phyloP scores from a whole-genome alignment of 2,329 filamentous ascomycete species.

The Pyrenophora seminiperda region DNA sequence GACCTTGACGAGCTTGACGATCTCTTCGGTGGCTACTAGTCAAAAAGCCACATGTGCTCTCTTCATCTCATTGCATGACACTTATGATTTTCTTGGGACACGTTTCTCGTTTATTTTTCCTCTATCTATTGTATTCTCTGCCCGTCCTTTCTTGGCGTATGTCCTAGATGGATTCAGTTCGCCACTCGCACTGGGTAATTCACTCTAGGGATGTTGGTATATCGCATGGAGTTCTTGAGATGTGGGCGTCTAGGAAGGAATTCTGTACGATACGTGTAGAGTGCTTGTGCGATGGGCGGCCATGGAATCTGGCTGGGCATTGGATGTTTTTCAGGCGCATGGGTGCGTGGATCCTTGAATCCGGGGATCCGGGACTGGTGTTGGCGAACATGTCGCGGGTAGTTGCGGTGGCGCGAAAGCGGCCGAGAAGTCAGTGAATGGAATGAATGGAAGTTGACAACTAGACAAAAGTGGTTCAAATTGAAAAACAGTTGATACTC shows the following conservation, averaged over 20 bases:
- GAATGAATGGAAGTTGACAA: slow-evolving; percentile 19
- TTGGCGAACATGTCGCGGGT: slow-evolving; percentile 17
- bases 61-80: slow-evolving; percentile 26
- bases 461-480: slow-evolving; percentile 39
- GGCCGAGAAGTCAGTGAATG: slow-evolving; percentile 5
- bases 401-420: slow-evolving; percentile 10
- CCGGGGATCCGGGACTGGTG: background rate
- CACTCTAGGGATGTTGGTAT: slow-evolving; percentile 31
- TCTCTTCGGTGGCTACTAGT: slow-evolving; percentile 16
- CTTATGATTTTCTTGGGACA: slow-evolving; percentile 41
- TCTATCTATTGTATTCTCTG: slow-evolving; percentile 23
- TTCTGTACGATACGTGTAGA: slow-evolving; percentile 39
- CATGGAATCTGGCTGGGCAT: slow-evolving; percentile 30
- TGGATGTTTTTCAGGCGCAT: slow-evolving; percentile 38
- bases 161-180: slow-evolving; percentile 39
- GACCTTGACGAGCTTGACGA: slow-evolving; percentile 80
- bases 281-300: slow-evolving; percentile 27
- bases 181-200: slow-evolving; percentile 41
- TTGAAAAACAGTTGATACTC: slow-evolving; percentile 41
- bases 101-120: slow-evolving; percentile 34
- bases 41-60: slow-evolving; percentile 6
- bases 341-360: slow-evolving; percentile 5
- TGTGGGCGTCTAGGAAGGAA: slow-evolving; percentile 32
- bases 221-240: slow-evolving; percentile 38
- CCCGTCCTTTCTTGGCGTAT: slow-evolving; percentile 24